Evolutionary conservation across 352 stramenopile species (phyloP), one percentile per base, ranked within the genome.

Genomic region (Pythium vanterpoolii): DNA sequence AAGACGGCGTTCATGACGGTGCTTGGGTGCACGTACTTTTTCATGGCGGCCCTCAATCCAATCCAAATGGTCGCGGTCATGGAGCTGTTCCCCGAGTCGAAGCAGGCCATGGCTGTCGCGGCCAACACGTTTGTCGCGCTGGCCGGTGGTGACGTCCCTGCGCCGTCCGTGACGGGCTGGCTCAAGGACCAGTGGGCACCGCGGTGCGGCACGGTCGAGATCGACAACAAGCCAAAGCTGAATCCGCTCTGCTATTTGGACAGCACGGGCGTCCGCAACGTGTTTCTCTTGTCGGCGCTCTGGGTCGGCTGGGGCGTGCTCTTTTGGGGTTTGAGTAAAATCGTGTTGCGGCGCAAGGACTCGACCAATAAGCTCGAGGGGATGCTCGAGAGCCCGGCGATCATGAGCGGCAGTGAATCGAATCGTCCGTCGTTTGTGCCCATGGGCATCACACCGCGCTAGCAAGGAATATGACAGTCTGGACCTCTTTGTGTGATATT

Each of bases 141-240:
- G 72, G 71, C 85, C 9, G 70, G 98, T 9, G 95, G 95, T 9
- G 95, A 98, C 72, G 94, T 98, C 9, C 94, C 95, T 24, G 88
- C 88, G 13, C 95, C 95, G 5, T 88, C 98, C 38, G 72, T 98
- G 31, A 71, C 98, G 33, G 96, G 96, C 11, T 75, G 68, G 57
- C 77, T 98, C 51, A 98, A 98, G 74, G 96, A 98, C 64, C 50
- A 72, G 30, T 87, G 95, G 68, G 92, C 94, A 14, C 94, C 95
- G 5, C 66, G 75, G 38, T 98, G 92, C 53, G 79, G 77, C 45
- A 89, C 77, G 8, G 70, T 92, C 42, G 83, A 87, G 54, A 76
- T 83, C 28, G 67, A 83, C 64, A 73, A 71, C 50, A 66, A 85
- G 56, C 65, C 77, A 5, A 55, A 74, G 54, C 65, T 92, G 3